Evolutionary conservation across 2,329 filamentous ascomycete species (phyloP).

Genomic region (Parascedosporium putredinis): DNA sequence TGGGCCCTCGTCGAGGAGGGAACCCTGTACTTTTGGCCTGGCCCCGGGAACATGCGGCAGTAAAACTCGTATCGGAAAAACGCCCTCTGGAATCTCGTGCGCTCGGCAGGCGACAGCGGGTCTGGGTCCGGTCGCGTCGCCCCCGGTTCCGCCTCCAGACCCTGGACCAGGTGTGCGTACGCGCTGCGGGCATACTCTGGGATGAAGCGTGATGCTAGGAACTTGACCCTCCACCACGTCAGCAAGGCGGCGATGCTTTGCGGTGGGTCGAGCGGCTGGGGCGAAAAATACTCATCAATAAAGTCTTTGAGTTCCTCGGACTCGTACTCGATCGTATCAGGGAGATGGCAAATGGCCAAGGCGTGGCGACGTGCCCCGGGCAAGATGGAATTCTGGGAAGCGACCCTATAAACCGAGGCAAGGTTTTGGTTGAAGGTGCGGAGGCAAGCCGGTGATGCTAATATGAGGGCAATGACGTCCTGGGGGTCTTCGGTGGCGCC

Average conservation of each 20-base stretch:
- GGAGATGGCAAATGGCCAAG: background rate
- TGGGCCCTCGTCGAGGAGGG: background rate
- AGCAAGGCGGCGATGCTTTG: background rate
- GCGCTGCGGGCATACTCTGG: background rate
- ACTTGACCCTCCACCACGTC: background rate
- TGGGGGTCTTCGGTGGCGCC: background rate
- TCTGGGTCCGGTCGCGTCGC: background rate
- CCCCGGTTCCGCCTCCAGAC: no score
- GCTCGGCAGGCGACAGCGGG: background rate
- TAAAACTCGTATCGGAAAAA: slow-evolving; percentile 8
- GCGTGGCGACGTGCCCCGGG: background rate
- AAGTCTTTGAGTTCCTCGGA: background rate
- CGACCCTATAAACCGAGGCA: background rate
- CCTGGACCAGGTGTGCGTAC: background rate
- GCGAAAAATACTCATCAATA: background rate
- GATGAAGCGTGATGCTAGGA: background rate
- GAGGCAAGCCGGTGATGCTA: background rate
- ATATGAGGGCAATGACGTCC: background rate
- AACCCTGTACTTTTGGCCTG: background rate
- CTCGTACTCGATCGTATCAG: background rate
- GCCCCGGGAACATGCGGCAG: background rate
- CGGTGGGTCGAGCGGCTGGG: background rate
- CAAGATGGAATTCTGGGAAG: background rate
- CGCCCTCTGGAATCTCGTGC: slow-evolving; percentile 6
- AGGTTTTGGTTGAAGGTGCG: background rate